Evolutionary conservation across 1,139 yeast genomes (phyloP), one percentile per base, ranked within the genome.

Genomic region (Candida sp.): DNA sequence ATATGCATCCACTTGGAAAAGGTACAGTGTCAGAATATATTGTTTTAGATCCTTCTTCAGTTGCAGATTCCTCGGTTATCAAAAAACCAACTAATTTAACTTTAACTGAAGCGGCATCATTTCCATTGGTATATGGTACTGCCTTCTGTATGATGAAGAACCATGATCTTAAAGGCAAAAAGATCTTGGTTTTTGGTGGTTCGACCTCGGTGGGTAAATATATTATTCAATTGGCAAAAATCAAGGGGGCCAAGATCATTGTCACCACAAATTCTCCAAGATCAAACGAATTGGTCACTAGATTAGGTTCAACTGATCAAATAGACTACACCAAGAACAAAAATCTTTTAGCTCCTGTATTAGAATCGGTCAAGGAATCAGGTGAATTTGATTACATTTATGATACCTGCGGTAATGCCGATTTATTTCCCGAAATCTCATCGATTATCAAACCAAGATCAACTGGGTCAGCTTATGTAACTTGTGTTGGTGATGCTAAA

Each of bases 201-300:
- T 80, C 87, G 4, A 79, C 95, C 1, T 70, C 84, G n/a, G 86
- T 85, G 5, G 95, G 93, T 2, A 61, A 80, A 47, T 75, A 70
- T 63, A 73, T 77, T 3, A 68, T 81, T 25, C 89, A 84, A 56
- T 54, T 86, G 21, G 75, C 82, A 21, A 81, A 77, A 50, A 60
- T 66, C 45, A 75, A 70, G 48, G 64, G 73, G 4, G 74, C 78
- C 3, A 60, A 60, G 35, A 72, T 73, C 43, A 66, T 82, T 8
- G 77, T 77, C 1, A 77, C 71, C 2, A 69, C 65, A 5, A 63
- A 69, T 49, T 66, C 72, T 0, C 40, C 52, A 2, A 46, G 45
- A 27, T 59, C 83, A 15, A 62, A 63, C 7, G 72, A 63, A 4
- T 53, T 70, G 29, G 77, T 79, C 37, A 61, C 60, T 42, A 55